phyloP scores from a whole-genome alignment of 2,329 filamentous ascomycete species.

The Scleromitrula shiraiana region DNA sequence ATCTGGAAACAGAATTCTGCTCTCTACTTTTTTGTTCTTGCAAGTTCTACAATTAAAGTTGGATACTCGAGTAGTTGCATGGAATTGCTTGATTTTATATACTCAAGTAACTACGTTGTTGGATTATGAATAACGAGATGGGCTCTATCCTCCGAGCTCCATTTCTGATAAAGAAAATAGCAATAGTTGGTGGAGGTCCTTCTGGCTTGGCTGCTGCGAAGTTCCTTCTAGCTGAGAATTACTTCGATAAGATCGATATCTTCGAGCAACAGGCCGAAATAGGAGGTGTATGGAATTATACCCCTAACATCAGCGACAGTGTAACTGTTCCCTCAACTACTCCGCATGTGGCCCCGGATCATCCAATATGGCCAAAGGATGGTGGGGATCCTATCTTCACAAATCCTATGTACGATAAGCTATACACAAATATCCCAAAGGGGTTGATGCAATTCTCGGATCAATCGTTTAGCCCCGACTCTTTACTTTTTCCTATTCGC shows the following conservation, averaged over 20 bases:
- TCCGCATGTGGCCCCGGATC: slow-evolving; percentile 53
- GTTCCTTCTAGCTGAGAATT: slow-evolving; percentile 66
- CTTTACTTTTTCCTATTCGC: slow-evolving; percentile 68
- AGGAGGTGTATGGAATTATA: slow-evolving; percentile 84
- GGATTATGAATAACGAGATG: too few relatives aligned
- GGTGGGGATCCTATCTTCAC: slow-evolving; percentile 49
- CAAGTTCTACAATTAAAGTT: too few relatives aligned
- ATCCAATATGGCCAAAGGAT: slow-evolving; percentile 44
- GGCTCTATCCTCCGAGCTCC: slow-evolving; percentile 16
- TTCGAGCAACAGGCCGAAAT: slow-evolving; percentile 73
- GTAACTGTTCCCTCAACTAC: slow-evolving; percentile 61
- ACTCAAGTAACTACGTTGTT: background rate
- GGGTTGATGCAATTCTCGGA: slow-evolving; percentile 75
- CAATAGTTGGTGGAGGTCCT: slow-evolving; percentile 77
- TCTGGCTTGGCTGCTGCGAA: slow-evolving; percentile 72
- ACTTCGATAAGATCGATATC: slow-evolving; percentile 62
- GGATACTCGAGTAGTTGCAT: background rate
- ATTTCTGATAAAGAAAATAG: slow-evolving; percentile 50
- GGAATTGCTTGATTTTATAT: background rate
- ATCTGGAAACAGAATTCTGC: too few relatives aligned
- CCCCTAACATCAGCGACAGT: slow-evolving; percentile 37
- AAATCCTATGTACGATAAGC: slow-evolving; percentile 73
- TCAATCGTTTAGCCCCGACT: slow-evolving; percentile 52
- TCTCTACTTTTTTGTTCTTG: too few relatives aligned
- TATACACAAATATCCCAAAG: slow-evolving; percentile 84